Base-by-base conservation (phyloP, 1,284 basidiomycete genomes). In the Erythrobasidium hasegawianum region DNA sequence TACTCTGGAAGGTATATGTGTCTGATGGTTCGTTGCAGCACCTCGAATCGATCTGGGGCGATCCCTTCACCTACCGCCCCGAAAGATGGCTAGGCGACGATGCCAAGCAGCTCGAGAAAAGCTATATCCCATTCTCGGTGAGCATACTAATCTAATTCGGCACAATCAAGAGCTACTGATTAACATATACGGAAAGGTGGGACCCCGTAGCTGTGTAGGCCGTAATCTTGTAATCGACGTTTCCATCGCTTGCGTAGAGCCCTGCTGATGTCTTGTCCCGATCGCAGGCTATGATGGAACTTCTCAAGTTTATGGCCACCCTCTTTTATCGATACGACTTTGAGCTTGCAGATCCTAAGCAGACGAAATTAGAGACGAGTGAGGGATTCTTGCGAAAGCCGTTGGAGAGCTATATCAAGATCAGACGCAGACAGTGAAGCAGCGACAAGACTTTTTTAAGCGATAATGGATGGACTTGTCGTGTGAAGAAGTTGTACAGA, bases 61-160 rank as follows among this genome's bases (percentile, higher is more conserved):
- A 93, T 73, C 80, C 82, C 16, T 62, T 62, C 9, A 69, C 57
- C 39, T 72, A 66, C 68, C 69, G 73, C 39, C 88, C 87, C 0
- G 89, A 91, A 73, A 81, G 90, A 22, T 92, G 88, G 88, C 84
- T 90, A 68, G 88, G 87, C 71, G 87, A 89, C 73, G 77, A 80
- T 43, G 84, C 86, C 71, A 80, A 79, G 24, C 78, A 77, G n/a
- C 83, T 88, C 26, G 83, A 86, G 73, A 85, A 83, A 76, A 81
- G 84, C 0, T 89, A 89, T 75, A 90, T 59, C 24, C 52, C 70
- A 11, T 90, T 89, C 75, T 87, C 86, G 1, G 76, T 75, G 47
- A 33, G 33, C 33, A 4, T 33, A 11, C 33, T 33, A n/a, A 4
- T 11, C 11, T 11, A 33, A 33, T 5, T 33, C 33, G 11, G n/a